Evolutionary conservation across 805 yeast genomes (phyloP), one percentile per base, ranked within the genome.

Genomic region (Saccharomycopsis sp.): DNA sequence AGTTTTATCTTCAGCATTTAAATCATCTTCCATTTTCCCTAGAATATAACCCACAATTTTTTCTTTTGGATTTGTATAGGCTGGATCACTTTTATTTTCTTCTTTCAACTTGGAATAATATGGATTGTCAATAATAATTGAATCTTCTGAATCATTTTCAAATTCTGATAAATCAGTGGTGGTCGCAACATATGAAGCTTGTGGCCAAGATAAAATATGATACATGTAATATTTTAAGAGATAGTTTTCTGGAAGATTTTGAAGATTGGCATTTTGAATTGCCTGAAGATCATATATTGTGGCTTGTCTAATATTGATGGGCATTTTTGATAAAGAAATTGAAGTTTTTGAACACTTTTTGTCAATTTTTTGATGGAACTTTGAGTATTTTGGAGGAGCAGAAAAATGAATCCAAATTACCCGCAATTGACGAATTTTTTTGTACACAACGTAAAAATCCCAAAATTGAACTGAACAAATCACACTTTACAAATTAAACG

Each of bases 1-100:
- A n/a, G 77, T 70, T 51, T 75, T 76, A 47, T 77, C 83, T 31
- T 69, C 76, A 5, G 80, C 78, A 10, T 74, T 78, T 26, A 88
- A 87, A 53, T 87, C 95, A 58, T 88, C 96, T 52, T 92, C 96
- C 95, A 92, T 84, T 60, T 92, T 92, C 1, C 95, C 95, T 49
- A 92, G 66, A 3, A 86, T 97, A 55, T 92, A 92, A 4, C 97
- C 98, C n/a, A 92, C 94, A 26, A 92, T 71, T 51, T 84, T 80
- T 56, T 84, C 95, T 21, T 80, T 79, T 15, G 69, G 67, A 14
- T 63, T 64, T 4, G 51, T 55, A 55, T 80, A 80, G 25, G 85
- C 72, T 5, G 82, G 67, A 50, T 76, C 83, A 19, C 76, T 70
- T 49, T 75, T 76, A 19, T 57, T 13, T 31, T 46, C 47, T 3